These are phyloP conservation scores for Crotalaria pallida DNA, from an alignment of 306 rosid species.

Conservation along the genomic window DNA sequence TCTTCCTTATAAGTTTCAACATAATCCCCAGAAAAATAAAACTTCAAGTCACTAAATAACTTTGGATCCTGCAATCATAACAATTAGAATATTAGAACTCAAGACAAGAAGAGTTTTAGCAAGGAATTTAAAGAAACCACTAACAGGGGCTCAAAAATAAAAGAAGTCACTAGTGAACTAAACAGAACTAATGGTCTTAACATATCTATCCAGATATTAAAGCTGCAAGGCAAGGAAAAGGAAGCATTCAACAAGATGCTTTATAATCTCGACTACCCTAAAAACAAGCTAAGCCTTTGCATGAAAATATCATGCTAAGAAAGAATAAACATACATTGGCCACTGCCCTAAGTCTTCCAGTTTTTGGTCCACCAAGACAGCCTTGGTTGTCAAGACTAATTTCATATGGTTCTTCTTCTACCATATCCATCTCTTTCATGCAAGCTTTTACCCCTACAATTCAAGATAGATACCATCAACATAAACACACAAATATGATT, in stretches of 20 bases:
- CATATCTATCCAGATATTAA: conserved; percentile 9
- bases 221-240: background rate
- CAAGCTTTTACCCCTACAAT: conserved; percentile 80
- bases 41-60: conserved; percentile 56
- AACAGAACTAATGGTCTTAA: background rate
- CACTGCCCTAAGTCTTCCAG: conserved; percentile 67
- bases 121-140: background rate
- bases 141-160: background rate
- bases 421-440: conserved; percentile 42
- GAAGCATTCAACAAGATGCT: background rate
- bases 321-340: conserved; percentile 44
- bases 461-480: conserved; percentile 13
- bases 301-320: conserved; percentile 6
- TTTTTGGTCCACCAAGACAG: conserved; percentile 68
- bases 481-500: background rate
- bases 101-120: background rate
- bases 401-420: conserved; percentile 77
- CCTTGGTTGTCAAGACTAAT: conserved; percentile 78
- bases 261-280: background rate
- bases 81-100: background rate
- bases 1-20: conserved; percentile 46
- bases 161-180: background rate
- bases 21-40: conserved; percentile 75
- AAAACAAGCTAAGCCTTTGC: conserved; percentile 5
- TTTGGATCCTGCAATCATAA: conserved; percentile 52